These are phyloP conservation scores for Xylaria sp. DNA, from an alignment of 2,329 filamentous ascomycete genomes.

Conservation along the genomic window DNA sequence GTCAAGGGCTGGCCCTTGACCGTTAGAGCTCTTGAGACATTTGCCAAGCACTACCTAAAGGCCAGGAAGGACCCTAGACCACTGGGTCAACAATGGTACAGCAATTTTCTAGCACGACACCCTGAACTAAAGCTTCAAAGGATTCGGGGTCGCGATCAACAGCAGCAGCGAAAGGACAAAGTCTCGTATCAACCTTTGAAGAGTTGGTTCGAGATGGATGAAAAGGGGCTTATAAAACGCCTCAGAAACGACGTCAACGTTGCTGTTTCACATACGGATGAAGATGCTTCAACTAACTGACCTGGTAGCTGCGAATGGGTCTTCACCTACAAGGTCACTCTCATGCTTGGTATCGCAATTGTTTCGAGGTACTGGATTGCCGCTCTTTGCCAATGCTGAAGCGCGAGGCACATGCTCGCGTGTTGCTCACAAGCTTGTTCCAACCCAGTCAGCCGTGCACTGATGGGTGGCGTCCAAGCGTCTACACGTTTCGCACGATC, in stretches of 20 bases:
- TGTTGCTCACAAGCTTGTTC: slow-evolving; percentile 54
- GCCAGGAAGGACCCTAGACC: not conserved
- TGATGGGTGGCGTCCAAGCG: slow-evolving; percentile 20
- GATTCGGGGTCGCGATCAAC: not conserved
- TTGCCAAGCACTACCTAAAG: not conserved
- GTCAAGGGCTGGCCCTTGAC: not conserved
- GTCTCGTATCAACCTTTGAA: too few relatives aligned
- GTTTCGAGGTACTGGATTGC: slow-evolving; percentile 67
- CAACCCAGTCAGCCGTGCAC: slow-evolving; percentile 54
- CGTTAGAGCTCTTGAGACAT: not conserved
- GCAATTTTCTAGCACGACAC: not conserved
- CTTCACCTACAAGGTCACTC: slow-evolving; percentile 79
- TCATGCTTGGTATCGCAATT: slow-evolving; percentile 82
- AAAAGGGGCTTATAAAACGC: too few relatives aligned
- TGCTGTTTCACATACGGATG: too few relatives aligned
- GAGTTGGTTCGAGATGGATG: too few relatives aligned
- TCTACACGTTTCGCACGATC: slow-evolving; percentile 17
- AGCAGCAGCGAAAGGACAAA: not conserved
- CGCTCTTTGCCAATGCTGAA: slow-evolving; percentile 66
- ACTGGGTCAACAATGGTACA: not conserved
- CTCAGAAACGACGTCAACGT: too few relatives aligned
- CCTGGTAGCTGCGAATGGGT: slow-evolving; percentile 15
- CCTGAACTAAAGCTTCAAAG: not conserved
- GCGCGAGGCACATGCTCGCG: slow-evolving; percentile 68
- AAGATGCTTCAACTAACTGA: too few relatives aligned